These are phyloP conservation scores for Nigrograna mackinnonii DNA, from an alignment of 2,329 filamentous ascomycete species.

Conservation along the genomic window DNA sequence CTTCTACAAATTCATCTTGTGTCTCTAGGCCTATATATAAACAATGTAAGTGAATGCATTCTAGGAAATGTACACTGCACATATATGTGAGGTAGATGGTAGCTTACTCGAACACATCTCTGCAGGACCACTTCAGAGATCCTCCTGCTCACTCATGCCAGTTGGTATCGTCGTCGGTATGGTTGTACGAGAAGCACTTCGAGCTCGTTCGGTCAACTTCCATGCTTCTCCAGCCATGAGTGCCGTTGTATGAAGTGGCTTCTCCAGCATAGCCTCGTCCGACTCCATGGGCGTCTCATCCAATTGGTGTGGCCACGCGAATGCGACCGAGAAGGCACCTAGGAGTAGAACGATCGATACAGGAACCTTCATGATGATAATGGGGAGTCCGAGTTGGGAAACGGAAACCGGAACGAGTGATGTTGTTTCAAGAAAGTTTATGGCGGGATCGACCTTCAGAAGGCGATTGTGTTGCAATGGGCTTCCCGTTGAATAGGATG, in stretches of 20 bases:
- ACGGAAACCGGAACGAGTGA: too few species aligned
- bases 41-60: too few species aligned
- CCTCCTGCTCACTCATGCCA: conserved; percentile 1
- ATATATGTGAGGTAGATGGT: too few species aligned
- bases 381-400: too few species aligned
- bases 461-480: too few species aligned
- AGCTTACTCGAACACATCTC: neutral
- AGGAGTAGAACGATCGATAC: conserved; percentile 1
- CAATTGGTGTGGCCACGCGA: conserved; percentile 7
- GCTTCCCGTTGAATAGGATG: too few species aligned
- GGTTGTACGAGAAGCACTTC: conserved; percentile 1
- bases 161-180: neutral
- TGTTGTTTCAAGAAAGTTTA: too few species aligned
- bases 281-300: neutral
- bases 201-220: conserved; percentile 5
- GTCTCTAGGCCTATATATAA: too few species aligned
- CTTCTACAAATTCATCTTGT: too few species aligned
- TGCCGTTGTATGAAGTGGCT: conserved; percentile 17
- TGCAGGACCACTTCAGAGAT: conserved; percentile 1
- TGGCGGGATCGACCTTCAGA: too few species aligned
- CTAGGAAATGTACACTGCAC: too few species aligned
- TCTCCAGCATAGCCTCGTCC: conserved; percentile 10
- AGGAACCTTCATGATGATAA: conserved; percentile 8
- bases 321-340: conserved; percentile 1
- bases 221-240: conserved; percentile 17